These are phyloP conservation scores for Brassica napus DNA, from an alignment of 345 rosid genomes.

Conservation along the genomic window Da-Ae NC_063439.1:28359001-28359500, in stretches of 20 bases:
- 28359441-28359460: conserved; percentile 18
- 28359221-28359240: conserved; percentile 27
- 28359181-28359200: neutral
- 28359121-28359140: neutral
- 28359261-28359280: conserved; percentile 30
- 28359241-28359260: neutral
- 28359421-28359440: neutral
- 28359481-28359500: conserved; percentile 37
- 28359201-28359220: neutral
- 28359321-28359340: conserved; percentile 37
- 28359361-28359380: conserved; percentile 22
- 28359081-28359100: neutral
- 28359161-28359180: neutral
- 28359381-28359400: neutral
- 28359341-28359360: conserved; percentile 37
- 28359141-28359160: neutral
- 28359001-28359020: too few relatives aligned
- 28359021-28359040: too few relatives aligned
- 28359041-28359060: too few relatives aligned
- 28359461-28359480: conserved; percentile 30
- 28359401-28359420: neutral
- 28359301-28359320: conserved; percentile 31
- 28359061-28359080: neutral
- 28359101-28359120: neutral
- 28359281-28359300: conserved; percentile 17